Base-by-base conservation (phyloP, 1,139 yeast species). In the Nematodospora anomalae region DNA sequence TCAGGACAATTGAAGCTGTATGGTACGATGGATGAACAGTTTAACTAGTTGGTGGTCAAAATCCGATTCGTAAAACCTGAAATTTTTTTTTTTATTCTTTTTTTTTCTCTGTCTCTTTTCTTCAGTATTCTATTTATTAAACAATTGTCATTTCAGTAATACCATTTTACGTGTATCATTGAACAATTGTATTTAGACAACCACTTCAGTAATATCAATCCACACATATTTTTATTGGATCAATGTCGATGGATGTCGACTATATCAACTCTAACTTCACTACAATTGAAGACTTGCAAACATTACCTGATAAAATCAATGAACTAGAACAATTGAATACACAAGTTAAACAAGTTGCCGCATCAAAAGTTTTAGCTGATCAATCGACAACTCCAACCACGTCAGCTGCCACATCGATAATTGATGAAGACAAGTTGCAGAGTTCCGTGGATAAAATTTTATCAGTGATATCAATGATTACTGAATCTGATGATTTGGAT, bases 191-290 rank as follows among this genome's bases (percentile, higher is more conserved):
- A 6, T 6, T 11, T 16, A 11, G 24, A 11, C 23, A 8, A 28
- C 32, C 25, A 10, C 16, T 29, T 7, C 23, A n/a, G 25, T 12
- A 12, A 8, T 11, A 18, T n/a, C 7, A 18, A 12, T 15, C 13
- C 24, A 12, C 7, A n/a, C 14, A n/a, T n/a, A n/a, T n/a, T n/a
- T n/a, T n/a, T n/a, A n/a, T n/a, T 10, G n/a, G 16, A 12, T 12
- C 33, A 20, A 22, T 16, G 22, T 13, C 20, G 12, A 35, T 40
- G 42, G 37, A 34, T 10, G 35, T 58, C 55, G 62, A 61, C 27
- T 55, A 50, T 42, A 49, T 67, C 30, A 64, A 67, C 45, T 46
- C 52, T 12, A 52, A 51, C 36, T 53, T 63, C 37, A 47, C 62
- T 8, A 47, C 60, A 2, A 28, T 64, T 8, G 53, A 45, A 9